Evolutionary conservation across 2,329 filamentous ascomycete species (phyloP), one percentile per base, ranked within the genome.

Genomic region (Aspergillus japonicus): DNA sequence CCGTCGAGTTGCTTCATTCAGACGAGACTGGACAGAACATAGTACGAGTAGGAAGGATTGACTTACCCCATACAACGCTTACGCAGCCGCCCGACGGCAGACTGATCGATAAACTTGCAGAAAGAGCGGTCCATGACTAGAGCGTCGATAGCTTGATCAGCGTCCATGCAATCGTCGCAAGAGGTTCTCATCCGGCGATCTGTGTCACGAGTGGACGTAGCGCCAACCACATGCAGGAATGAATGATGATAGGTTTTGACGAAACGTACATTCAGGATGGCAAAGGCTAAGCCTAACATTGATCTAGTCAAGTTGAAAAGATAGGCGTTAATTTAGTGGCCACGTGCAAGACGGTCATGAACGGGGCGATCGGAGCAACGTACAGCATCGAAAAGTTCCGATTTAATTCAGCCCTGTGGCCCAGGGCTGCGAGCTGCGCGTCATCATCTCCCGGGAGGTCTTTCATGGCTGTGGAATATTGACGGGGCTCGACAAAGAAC

Each of bases 81-180:
- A 84, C 86, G 21, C 87, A 83, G 0, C 90, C 90, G 47, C 90
- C 90, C 14, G 85, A 89, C 1, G 89, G 88, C 33, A 93, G 78
- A 21, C 86, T 85, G 5, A 88, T 77, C 3, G 80, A 82, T 50
- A 87, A 73, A 57, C 83, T 86, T 1, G 85, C 80, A 2, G 83
- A 83, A 7, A 87, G 74, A 16, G 85, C 85, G 2, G 85, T 87
- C 85, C 85, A 87, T 16, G 84, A 85, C 74, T 76, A 19, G 7
- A 29, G 47, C 57, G 47, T 49, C 55, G 29, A 50, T 50, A 3
- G 33, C 12, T 56, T 62, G 42, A 58, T 65, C 16, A 64, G 39
- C 50, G 47, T 39, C 42, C 49, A 16, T 35, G 12, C 33, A 35
- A 35, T 44, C 14, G n/a, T 44, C 14, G 2, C 39, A 44, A 44